Evolutionary conservation across 768 basidiomycete genomes (phyloP).

Genomic region (Sistotremastrum suecicum): DNA sequence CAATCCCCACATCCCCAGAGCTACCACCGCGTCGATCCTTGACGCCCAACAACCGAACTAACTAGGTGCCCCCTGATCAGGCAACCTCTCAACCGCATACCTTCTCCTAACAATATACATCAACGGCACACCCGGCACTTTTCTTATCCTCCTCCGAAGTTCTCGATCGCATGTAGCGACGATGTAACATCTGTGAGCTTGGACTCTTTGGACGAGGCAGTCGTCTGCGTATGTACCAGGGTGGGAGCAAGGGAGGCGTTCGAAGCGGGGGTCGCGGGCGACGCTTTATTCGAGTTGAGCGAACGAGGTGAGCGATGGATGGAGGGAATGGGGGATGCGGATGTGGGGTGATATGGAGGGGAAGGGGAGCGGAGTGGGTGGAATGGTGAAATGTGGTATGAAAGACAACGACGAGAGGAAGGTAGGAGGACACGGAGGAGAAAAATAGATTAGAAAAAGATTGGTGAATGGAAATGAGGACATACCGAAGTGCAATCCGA

Average conservation of each 20-base stretch:
- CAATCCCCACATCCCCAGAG: too few species aligned
- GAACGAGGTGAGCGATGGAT: conserved; percentile 3
- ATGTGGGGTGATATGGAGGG: background rate
- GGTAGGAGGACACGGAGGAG: background rate
- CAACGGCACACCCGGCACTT: conserved; percentile 83
- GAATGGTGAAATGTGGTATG: background rate
- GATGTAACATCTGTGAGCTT: conserved; percentile 89
- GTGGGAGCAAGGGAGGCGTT: conserved; percentile 85
- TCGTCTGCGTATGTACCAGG: conserved; percentile 98
- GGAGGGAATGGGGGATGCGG: background rate
- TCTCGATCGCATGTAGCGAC: conserved; percentile 98
- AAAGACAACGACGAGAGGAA: background rate
- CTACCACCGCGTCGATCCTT: too few species aligned
- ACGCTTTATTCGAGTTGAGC: conserved; percentile 37
- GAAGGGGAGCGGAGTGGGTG: background rate
- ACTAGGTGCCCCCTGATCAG: conserved; percentile 79
- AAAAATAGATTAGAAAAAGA: background rate
- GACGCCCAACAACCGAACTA: too few species aligned
- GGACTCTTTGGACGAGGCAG: conserved; percentile 92
- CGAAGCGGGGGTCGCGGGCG: conserved; percentile 93
- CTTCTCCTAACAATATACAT: conserved; percentile 93
- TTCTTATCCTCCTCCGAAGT: conserved; percentile 79
- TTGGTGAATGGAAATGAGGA: background rate
- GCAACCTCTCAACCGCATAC: conserved; percentile 90
- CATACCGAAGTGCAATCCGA: conserved; percentile 84